Conservation (phyloP, 1,139 yeast genomes). For the Suhomyces atakaporum region DNA sequence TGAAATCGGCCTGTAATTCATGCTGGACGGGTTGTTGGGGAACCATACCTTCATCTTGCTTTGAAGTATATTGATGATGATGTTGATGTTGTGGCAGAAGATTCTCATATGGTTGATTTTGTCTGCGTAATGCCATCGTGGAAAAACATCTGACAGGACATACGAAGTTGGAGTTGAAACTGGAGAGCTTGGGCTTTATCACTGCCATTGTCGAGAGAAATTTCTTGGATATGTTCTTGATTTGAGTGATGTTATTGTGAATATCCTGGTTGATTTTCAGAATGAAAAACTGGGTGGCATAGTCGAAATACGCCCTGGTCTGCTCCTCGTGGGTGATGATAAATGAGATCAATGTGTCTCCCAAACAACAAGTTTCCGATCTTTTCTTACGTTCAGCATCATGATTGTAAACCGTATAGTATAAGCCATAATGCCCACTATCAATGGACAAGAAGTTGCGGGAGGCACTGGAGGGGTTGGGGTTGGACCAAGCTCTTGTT, state of each 20-base stretch:
- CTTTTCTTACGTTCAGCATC: slow-evolving; percentile 32
- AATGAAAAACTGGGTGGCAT: slow-evolving; percentile 29
- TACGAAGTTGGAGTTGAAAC: not conserved
- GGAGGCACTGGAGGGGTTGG: slow-evolving; percentile 31
- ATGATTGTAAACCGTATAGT: slow-evolving; percentile 44
- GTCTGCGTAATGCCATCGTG: slow-evolving; percentile 5
- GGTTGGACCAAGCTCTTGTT: slow-evolving; percentile 27
- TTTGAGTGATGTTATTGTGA: slow-evolving; percentile 23
- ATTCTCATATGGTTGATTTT: slow-evolving; percentile 3
- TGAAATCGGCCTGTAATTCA: not conserved
- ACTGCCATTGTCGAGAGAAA: slow-evolving; percentile 22
- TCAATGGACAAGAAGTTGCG: slow-evolving; percentile 34
- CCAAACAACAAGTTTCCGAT: slow-evolving; percentile 8
- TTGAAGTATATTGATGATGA: slow-evolving; percentile 4
- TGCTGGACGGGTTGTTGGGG: slow-evolving; percentile 1
- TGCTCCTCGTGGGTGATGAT: slow-evolving; percentile 9
- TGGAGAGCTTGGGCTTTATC: slow-evolving; percentile 4
- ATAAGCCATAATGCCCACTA: slow-evolving; percentile 48
- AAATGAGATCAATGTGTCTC: slow-evolving; percentile 17
- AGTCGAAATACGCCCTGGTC: slow-evolving; percentile 12
- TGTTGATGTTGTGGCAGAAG: slow-evolving; percentile 2
- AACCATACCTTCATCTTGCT: slow-evolving; percentile 1
- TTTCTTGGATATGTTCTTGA: slow-evolving; percentile 24
- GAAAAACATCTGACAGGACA: slow-evolving; percentile 6
- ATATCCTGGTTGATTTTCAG: slow-evolving; percentile 35